Evolutionary conservation across 1,139 yeast genomes (phyloP), one percentile per base, ranked within the genome.

Genomic region (Meyerozyma sp.): DNA sequence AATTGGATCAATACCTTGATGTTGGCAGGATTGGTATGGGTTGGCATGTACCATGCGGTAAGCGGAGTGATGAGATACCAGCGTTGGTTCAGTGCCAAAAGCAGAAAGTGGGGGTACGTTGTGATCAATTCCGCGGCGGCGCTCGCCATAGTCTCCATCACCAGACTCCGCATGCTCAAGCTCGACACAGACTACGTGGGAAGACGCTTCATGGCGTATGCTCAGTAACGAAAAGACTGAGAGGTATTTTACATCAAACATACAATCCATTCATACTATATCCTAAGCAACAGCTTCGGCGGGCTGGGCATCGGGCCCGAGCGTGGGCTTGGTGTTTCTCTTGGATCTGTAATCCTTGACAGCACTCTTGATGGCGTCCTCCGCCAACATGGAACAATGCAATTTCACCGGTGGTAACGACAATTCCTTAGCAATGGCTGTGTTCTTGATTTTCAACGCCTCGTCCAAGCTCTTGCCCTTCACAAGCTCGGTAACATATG

Each of bases 351-450:
- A 93, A 65, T 93, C 98, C 72, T 88, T 90, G 57, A 93, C 93
- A 18, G 98, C 98, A 43, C 93, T 84, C 75, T 93, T 91, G 65
- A 93, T 93, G 46, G 98, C 98, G 61, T 93, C 98, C 68, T 93
- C 98, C 11, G 98, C 98, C 62, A 93, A 77, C 98, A 93, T 93
- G 14, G 96, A 88, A 66, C 98, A 93, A 65, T 93, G 98, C 58
- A 93, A 77, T 66, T 93, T 93, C 47, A 93, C 98, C 1, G 98
- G 98, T 20, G 98, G 98, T 59, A 93, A 77, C 47, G 94, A 82
- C 56, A 93, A 77, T 65, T 93, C 97, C 67, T 84, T 85, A 36
- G 98, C 97, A 57, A 91, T 91, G 49, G 84, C 85, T 8, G 96
- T 87, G 67, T 91, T 91, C 65, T 89, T 89, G 59, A 91, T 87